Percentiles rank a stretch among this genome's conserved stretches.
phyloP scores from a whole-genome alignment of 2,329 filamentous ascomycete genomes.

The Colletotrichum acutatum region DNA sequence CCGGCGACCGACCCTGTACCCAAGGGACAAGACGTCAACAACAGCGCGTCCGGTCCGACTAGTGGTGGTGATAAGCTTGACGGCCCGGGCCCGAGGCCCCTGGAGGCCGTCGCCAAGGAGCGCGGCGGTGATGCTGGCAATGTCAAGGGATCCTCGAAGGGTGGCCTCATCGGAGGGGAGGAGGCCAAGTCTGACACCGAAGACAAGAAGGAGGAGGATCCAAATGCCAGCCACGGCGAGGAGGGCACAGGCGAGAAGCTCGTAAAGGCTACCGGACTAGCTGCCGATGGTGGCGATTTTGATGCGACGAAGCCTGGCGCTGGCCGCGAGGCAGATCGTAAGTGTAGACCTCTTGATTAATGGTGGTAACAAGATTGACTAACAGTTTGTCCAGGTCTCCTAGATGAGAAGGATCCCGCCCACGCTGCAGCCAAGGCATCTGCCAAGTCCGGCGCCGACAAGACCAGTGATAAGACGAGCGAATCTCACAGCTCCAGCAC shows the following conservation, averaged over 20 bases:
- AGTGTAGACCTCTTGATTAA: conserved; percentile 39
- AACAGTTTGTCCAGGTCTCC: conserved; percentile 54
- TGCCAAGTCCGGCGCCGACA: conserved; percentile 37
- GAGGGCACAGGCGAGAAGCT: conserved; percentile 67
- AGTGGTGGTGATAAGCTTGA: conserved; percentile 49
- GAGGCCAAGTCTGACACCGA: conserved; percentile 27
- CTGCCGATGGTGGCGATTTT: conserved; percentile 75
- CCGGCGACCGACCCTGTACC: conserved; percentile 47
- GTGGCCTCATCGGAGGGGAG: conserved; percentile 23
- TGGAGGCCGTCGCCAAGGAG: conserved; percentile 49
- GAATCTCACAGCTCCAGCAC: conserved; percentile 33
- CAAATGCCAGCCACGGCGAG: conserved; percentile 36
- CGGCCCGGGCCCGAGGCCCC: conserved; percentile 55
- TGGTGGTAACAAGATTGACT: conserved; percentile 16
- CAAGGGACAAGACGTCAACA: conserved; percentile 49
- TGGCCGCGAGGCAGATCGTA: conserved; percentile 74
- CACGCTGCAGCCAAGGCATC: conserved; percentile 25
- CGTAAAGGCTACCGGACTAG: conserved; percentile 67
- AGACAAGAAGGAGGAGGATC: conserved; percentile 36
- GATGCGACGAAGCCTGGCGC: conserved; percentile 73
- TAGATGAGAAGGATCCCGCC: conserved; percentile 59
- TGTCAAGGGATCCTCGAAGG: conserved; percentile 17
- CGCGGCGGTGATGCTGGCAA: conserved; percentile 47
- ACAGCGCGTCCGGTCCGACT: conserved; percentile 45
- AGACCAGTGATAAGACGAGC: conserved; percentile 36